phyloP scores from a whole-genome alignment of 345 rosid genomes.

The Passiflora organensis region DNA sequence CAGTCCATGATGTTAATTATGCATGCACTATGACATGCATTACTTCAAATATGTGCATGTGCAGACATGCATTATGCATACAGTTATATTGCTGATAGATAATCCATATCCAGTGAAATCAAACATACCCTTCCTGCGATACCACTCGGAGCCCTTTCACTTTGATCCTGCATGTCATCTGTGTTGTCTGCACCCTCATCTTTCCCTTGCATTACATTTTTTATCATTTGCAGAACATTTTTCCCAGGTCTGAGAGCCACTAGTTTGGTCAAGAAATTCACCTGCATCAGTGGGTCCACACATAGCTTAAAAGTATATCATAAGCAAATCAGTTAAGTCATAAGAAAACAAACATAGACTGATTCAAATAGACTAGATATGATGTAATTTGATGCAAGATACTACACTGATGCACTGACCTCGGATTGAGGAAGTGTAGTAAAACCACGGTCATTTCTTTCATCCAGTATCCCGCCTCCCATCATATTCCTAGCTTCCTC shows the following conservation, averaged over 20 bases:
- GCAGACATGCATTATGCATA: too few relatives aligned
- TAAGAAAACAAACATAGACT: background rate
- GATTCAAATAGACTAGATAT: background rate
- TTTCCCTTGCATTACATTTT: slow-evolving; percentile 85
- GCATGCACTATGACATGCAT: slow-evolving; percentile 1
- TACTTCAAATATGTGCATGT: too few relatives aligned
- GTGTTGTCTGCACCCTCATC: slow-evolving; percentile 78
- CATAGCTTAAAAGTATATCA: background rate
- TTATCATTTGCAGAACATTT: slow-evolving; percentile 66
- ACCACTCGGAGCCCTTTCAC: slow-evolving; percentile 35
- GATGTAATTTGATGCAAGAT: background rate
- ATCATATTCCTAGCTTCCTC: slow-evolving; percentile 94
- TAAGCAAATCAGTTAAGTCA: background rate
- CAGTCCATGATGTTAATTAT: slow-evolving; percentile 7
- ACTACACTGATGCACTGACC: slow-evolving; percentile 30
- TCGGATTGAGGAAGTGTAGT: slow-evolving; percentile 87
- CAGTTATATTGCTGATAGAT: too few relatives aligned
- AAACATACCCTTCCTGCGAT: slow-evolving; percentile 64
- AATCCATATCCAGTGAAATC: background rate
- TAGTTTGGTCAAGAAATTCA: slow-evolving; percentile 79
- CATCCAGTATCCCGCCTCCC: slow-evolving; percentile 96
- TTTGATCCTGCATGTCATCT: slow-evolving; percentile 32
- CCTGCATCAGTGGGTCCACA: slow-evolving; percentile 37
- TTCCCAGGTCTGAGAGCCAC: slow-evolving; percentile 87
- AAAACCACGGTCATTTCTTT: slow-evolving; percentile 93